phyloP scores from a whole-genome alignment of 306 rosid genomes.

The Gillenia trifoliata region DNA sequence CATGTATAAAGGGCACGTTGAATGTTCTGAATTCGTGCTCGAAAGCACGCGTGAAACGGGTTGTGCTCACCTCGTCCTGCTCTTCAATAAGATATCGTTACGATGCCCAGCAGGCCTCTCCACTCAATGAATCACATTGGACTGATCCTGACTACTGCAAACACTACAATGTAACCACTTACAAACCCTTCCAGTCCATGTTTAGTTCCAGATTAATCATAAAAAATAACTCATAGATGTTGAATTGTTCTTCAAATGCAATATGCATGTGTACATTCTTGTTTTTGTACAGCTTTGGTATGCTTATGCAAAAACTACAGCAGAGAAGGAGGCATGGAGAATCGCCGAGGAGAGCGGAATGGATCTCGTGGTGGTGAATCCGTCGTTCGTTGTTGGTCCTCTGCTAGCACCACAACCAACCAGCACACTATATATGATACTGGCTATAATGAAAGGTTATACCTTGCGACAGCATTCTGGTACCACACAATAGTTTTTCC shows the following conservation, averaged over 20 bases:
- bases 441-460: constrained; percentile 49
- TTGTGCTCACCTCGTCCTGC: constrained; percentile 81
- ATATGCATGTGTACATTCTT: background rate
- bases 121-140: constrained; percentile 83
- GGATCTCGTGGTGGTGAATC: constrained; percentile 76
- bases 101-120: constrained; percentile 45
- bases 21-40: constrained; percentile 67
- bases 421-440: constrained; percentile 54
- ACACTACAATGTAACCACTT: constrained; percentile 40
- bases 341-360: constrained; percentile 48
- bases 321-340: constrained; percentile 79
- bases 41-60: constrained; percentile 55
- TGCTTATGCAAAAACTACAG: constrained; percentile 74
- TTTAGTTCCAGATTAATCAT: too few relatives aligned
- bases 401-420: constrained; percentile 76
- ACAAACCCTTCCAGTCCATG: background rate
- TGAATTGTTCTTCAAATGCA: too few relatives aligned
- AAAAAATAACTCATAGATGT: background rate
- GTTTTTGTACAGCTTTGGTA: constrained; percentile 66
- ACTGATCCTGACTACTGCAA: constrained; percentile 72
- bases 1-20: constrained; percentile 55
- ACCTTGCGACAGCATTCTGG: background rate
- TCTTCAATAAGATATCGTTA: constrained; percentile 70
- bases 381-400: constrained; percentile 78
- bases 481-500: background rate